Conservation (phyloP, 495 filamentous ascomycete species). For the Penicillium egyptiacum region DNA sequence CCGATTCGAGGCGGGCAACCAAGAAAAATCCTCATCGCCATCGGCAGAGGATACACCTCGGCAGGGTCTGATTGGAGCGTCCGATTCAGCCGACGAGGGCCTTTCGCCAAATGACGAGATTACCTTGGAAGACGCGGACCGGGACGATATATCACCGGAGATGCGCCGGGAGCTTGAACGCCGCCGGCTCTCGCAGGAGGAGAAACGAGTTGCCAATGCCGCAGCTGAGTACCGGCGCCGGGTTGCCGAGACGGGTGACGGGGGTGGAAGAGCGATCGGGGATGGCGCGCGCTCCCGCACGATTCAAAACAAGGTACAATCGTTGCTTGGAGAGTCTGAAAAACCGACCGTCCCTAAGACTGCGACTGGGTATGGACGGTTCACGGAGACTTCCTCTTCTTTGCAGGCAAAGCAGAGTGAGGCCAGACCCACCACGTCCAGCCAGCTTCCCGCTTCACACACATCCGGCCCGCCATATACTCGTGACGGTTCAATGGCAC, state of each 20-base stretch:
- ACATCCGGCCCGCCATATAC: constrained; percentile 25
- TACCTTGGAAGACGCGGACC: constrained; percentile 55
- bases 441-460: constrained; percentile 16
- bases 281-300: constrained; percentile 62
- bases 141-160: constrained; percentile 79
- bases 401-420: constrained; percentile 44
- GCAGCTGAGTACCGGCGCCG: constrained; percentile 87
- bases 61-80: constrained; percentile 63
- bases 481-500: constrained; percentile 17
- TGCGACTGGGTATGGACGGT: constrained; percentile 86
- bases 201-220: constrained; percentile 85
- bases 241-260: constrained; percentile 61
- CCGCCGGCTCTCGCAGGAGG: constrained; percentile 79
- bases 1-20: constrained; percentile 72
- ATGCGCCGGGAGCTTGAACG: constrained; percentile 89
- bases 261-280: constrained; percentile 49
- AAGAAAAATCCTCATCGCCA: constrained; percentile 56
- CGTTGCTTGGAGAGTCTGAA: constrained; percentile 75
- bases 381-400: constrained; percentile 56
- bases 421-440: constrained; percentile 6
- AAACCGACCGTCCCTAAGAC: constrained; percentile 65
- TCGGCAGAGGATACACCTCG: constrained; percentile 39
- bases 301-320: constrained; percentile 89
- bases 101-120: constrained; percentile 54
- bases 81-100: constrained; percentile 48